Conservation (phyloP, 371 early-diverging fungal species). For the Saksenaea oblongispora region DNA sequence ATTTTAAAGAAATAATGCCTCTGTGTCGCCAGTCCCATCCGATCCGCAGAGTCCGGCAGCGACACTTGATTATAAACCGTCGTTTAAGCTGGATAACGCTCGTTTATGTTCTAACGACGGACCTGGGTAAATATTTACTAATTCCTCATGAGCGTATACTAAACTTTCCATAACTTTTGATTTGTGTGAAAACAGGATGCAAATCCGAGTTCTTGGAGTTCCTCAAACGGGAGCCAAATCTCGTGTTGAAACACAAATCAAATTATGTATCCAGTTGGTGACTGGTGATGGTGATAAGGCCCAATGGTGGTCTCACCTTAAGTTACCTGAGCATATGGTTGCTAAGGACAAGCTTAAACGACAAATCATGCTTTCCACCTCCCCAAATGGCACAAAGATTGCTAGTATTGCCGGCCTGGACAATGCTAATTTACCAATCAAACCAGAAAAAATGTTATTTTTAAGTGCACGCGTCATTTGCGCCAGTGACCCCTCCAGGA, state of each 20-base stretch:
- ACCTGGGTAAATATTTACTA: constrained; percentile 14
- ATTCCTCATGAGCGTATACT: neutral
- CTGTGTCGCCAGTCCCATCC: neutral
- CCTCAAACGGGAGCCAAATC: constrained; percentile 85
- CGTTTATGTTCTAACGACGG: neutral
- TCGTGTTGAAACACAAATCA: constrained; percentile 93
- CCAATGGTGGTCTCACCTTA: constrained; percentile 81
- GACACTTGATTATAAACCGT: constrained; percentile 14
- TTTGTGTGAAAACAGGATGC: constrained; percentile 20
- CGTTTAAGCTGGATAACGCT: constrained; percentile 9
- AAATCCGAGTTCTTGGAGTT: constrained; percentile 73
- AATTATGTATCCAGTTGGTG: constrained; percentile 83
- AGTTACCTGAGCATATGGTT: constrained; percentile 83
- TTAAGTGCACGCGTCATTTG: constrained; percentile 84
- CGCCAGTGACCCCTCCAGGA: constrained; percentile 78
- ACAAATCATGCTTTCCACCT: constrained; percentile 15
- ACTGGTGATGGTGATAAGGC: constrained; percentile 80
- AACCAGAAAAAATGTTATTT: constrained; percentile 55
- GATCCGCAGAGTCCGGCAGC: constrained; percentile 7
- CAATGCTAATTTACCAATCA: constrained; percentile 20
- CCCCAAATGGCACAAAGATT: constrained; percentile 21
- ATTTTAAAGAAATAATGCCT: constrained; percentile 7
- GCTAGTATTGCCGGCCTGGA: constrained; percentile 23
- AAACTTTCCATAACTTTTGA: neutral
- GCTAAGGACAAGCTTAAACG: constrained; percentile 70